Base-by-base conservation (phyloP, 768 basidiomycete species). In the Mycena maculata region DNA sequence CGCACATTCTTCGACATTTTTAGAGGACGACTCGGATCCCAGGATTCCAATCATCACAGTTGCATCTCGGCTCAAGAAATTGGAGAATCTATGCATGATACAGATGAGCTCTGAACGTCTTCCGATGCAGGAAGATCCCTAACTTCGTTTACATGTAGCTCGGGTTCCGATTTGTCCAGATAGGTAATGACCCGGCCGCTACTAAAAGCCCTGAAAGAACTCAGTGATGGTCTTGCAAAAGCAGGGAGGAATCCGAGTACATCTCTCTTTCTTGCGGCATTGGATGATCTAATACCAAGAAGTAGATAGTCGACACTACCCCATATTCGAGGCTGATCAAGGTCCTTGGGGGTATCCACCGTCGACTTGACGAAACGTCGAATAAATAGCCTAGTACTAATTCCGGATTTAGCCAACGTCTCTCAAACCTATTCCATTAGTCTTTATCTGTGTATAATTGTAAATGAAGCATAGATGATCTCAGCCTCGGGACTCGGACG, bases 121-220 rank as follows among this genome's bases (percentile, higher is more conserved):
- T n/a, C n/a, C n/a, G n/a, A n/a, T n/a, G n/a, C n/a, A n/a, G n/a
- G n/a, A n/a, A n/a, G n/a, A n/a, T n/a, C n/a, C n/a, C n/a, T n/a
- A n/a, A n/a, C n/a, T n/a, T n/a, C 13, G 13, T 36, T 36, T 36
- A 36, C 33, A 36, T n/a, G n/a, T n/a, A 91, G 85, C 79, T 91
- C n/a, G 88, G 90, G 0, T 85, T 92, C 31, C 90, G 91, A 68
- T 90, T 93, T 56, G 84, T 93, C 2, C 92, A 92, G 75, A 86
- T 93, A 38, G 92, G 92, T 6, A 74, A 85, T 66, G 75, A 73
- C 71, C 73, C 59, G 41, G 69, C 54, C 44, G 73, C 63, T 80
- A 88, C 44, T 71, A 81, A 4, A n/a, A 78, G 90, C 74, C 69
- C 80, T 88, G 48, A 75, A 80, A 60, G 78, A 85, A 58, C 79